These are phyloP conservation scores for Trichoderma reesei DNA, from an alignment of 495 filamentous ascomycete species.

Conservation along the genomic window DNA sequence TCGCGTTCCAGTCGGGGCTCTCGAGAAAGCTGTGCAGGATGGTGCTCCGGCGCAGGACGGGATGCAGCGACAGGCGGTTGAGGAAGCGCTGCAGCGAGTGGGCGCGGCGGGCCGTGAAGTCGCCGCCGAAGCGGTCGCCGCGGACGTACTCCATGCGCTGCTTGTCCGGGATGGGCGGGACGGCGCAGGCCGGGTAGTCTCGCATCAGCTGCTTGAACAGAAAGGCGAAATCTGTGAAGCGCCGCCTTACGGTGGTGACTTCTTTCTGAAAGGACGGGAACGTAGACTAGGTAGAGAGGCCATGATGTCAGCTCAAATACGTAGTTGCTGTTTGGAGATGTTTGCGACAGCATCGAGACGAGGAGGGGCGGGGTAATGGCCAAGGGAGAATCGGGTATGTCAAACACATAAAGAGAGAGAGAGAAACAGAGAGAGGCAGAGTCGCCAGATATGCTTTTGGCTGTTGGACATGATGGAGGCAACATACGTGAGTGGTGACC, in stretches of 20 bases:
- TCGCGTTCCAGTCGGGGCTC: constrained; percentile 88
- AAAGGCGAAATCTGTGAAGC: constrained; percentile 96
- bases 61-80: constrained; percentile 76
- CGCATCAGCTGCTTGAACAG: constrained; percentile 80
- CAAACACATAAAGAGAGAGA: no score
- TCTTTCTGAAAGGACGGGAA: constrained; percentile 84
- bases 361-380: not conserved
- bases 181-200: constrained; percentile 84
- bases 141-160: constrained; percentile 98
- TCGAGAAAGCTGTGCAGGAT: constrained; percentile 86
- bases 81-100: constrained; percentile 90
- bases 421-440: not conserved
- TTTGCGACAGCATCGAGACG: not conserved
- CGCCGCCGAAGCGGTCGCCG: constrained; percentile 85
- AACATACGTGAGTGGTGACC: constrained; percentile 71
- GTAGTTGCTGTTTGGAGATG: no score
- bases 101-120: constrained; percentile 84
- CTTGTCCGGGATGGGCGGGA: constrained; percentile 93
- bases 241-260: constrained; percentile 65
- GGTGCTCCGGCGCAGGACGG: constrained; percentile 71
- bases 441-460: no score
- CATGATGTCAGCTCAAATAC: constrained; percentile 11
- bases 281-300: constrained; percentile 55
- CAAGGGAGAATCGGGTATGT: not conserved
- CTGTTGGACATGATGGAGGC: not conserved